A percentile compares a stretch with the other conserved stretches of the same genome.
phyloP scores from a whole-genome alignment of 352 stramenopile species.

The Phytophthora fragariae region DNA sequence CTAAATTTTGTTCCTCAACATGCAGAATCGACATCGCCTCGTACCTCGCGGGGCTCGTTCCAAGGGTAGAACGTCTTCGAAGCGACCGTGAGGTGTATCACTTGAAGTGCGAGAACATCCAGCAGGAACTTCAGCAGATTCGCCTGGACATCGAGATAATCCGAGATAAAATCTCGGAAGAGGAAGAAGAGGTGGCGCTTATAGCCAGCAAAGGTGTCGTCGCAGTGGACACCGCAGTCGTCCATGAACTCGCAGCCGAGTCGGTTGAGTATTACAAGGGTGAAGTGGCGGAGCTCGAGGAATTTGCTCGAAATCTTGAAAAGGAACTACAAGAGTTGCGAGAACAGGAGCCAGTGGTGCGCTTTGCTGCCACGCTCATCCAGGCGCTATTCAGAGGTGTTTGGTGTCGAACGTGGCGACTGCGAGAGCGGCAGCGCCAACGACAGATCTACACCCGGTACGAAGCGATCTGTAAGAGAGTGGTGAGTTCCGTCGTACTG shows the following conservation, averaged over 20 bases:
- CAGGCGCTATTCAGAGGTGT: slow-evolving; percentile 39
- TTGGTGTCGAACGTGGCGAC: slow-evolving; percentile 17
- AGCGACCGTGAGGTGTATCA: slow-evolving; percentile 31
- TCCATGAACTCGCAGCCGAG: slow-evolving; percentile 45
- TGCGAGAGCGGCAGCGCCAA: slow-evolving; percentile 11
- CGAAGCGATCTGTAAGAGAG: neutral
- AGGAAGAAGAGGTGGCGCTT: slow-evolving; percentile 29
- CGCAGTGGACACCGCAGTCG: slow-evolving; percentile 37
- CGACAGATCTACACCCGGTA: slow-evolving; percentile 26
- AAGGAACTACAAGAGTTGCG: slow-evolving; percentile 18
- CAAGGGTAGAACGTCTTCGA: slow-evolving; percentile 37
- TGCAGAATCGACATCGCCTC: slow-evolving; percentile 6
- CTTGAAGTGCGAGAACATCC: slow-evolving; percentile 24
- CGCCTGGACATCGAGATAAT: slow-evolving; percentile 29
- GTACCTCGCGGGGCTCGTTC: slow-evolving; percentile 25
- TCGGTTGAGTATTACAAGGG: slow-evolving; percentile 41
- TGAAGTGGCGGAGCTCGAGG: slow-evolving; percentile 41
- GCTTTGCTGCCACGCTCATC: slow-evolving; percentile 42
- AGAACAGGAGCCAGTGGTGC: slow-evolving; percentile 33
- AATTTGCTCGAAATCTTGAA: slow-evolving; percentile 11
- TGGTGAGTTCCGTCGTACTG: neutral
- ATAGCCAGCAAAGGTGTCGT: slow-evolving; percentile 29
- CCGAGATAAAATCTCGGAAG: slow-evolving; percentile 10
- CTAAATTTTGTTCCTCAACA: neutral
- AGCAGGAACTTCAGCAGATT: slow-evolving; percentile 26